Evolutionary conservation across 331 rosid genomes (phyloP).

Genomic region (Erythrophleum ivorense): DNA sequence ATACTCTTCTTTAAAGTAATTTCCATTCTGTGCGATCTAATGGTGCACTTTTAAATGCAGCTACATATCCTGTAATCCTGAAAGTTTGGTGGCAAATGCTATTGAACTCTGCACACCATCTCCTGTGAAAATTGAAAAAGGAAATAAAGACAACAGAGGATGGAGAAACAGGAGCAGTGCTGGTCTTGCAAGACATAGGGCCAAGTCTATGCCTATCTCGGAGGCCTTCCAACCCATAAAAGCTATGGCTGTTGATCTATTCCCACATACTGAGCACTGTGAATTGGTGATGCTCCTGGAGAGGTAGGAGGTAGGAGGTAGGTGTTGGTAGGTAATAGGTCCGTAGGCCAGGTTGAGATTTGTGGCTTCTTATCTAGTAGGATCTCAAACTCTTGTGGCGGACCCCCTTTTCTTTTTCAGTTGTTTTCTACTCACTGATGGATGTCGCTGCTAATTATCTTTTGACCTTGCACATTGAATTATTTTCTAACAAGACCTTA

Average conservation of each 20-base stretch:
- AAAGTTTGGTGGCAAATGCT: slow-evolving; percentile 91
- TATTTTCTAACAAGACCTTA: slow-evolving; percentile 21
- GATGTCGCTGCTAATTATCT: slow-evolving; percentile 31
- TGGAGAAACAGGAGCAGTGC: slow-evolving; percentile 95
- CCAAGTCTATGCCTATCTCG: slow-evolving; percentile 91
- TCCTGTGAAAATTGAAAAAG: slow-evolving; percentile 63
- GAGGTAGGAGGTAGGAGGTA: slow-evolving; percentile 74
- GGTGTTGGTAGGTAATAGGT: slow-evolving; percentile 19
- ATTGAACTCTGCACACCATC: slow-evolving; percentile 97
- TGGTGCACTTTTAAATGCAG: slow-evolving; percentile 56
- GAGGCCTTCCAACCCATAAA: slow-evolving; percentile 87
- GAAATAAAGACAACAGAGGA: slow-evolving; percentile 82
- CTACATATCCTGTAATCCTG: slow-evolving; percentile 98
- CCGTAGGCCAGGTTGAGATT: slow-evolving; percentile 18
- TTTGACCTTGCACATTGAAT: slow-evolving; percentile 14
- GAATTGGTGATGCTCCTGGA: slow-evolving; percentile 96
- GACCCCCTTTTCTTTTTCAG: not conserved
- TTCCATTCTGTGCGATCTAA: slow-evolving; percentile 34
- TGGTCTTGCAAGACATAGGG: slow-evolving; percentile 86
- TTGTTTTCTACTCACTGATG: not conserved
- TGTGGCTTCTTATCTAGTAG: slow-evolving; percentile 29
- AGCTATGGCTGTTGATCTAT: slow-evolving; percentile 97
- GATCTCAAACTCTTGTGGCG: slow-evolving; percentile 17
- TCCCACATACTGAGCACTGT: slow-evolving; percentile 90
- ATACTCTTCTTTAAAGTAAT: not conserved